Evolutionary conservation across 441 rosid genomes (phyloP).

Genomic region (Corymbia calophylla): DNA sequence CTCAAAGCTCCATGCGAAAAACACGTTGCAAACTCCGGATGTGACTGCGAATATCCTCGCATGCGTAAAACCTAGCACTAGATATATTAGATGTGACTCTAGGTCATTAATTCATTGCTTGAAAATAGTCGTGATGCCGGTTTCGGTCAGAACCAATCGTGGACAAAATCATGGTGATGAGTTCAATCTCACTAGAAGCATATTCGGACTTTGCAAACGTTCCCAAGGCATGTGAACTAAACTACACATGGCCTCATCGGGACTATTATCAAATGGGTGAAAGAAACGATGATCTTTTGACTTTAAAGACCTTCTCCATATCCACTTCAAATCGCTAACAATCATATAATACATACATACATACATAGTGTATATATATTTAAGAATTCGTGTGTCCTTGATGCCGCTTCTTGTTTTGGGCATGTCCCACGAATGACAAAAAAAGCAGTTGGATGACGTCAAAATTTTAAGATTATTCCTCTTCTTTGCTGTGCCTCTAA

Average conservation of each 20-base stretch:
- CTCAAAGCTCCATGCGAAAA: not conserved
- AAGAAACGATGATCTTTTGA: not conserved
- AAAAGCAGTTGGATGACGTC: not conserved
- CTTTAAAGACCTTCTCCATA: not conserved
- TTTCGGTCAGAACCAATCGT: not conserved
- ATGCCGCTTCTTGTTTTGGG: not conserved
- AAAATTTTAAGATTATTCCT: not conserved
- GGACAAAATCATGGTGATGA: not conserved
- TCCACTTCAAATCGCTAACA: not conserved
- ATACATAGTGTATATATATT: no score
- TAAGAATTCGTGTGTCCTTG: not conserved
- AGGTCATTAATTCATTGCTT: not conserved
- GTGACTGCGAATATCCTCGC: not conserved
- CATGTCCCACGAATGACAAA: not conserved
- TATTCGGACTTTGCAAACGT: not conserved
- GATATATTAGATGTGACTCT: not conserved
- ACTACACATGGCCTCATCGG: not conserved
- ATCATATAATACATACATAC: not conserved
- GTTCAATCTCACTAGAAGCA: not conserved
- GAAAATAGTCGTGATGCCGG: no score
- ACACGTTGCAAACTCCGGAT: no score
- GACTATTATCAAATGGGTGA: not conserved
- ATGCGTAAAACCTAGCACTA: not conserved
- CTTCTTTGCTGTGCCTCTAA: not conserved
- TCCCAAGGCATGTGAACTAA: not conserved